Conservation (phyloP, 371 early-diverging fungal species). For the Apophysomyces ossiformis region DNA sequence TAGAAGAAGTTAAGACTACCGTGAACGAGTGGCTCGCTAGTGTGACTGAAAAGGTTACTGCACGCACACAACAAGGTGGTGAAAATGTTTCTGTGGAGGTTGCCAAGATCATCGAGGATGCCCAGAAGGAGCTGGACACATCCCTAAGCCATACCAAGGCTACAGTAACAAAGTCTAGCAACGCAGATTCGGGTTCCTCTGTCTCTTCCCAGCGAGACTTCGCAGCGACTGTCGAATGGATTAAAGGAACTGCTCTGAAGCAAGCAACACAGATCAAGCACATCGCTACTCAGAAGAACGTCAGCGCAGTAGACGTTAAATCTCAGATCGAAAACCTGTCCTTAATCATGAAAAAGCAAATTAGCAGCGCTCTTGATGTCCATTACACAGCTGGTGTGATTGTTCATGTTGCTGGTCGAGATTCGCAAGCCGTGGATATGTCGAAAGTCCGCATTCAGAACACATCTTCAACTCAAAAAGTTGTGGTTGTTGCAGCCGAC, state of each 20-base stretch:
- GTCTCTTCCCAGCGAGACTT: slow-evolving; percentile 20
- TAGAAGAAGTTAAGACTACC: slow-evolving; percentile 23
- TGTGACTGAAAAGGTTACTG: slow-evolving; percentile 23
- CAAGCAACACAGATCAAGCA: slow-evolving; percentile 33
- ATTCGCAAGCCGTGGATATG: slow-evolving; percentile 14
- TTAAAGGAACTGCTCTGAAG: slow-evolving; percentile 25
- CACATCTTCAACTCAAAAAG: not conserved
- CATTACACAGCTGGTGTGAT: slow-evolving; percentile 24
- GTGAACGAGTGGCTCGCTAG: slow-evolving; percentile 22
- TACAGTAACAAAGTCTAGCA: not conserved
- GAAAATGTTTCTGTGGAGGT: slow-evolving; percentile 21
- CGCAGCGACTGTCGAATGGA: slow-evolving; percentile 29
- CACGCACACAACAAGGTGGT: slow-evolving; percentile 27
- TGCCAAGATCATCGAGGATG: slow-evolving; percentile 31
- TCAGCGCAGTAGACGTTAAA: slow-evolving; percentile 32
- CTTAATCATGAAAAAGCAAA: slow-evolving; percentile 31
- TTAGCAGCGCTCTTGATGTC: slow-evolving; percentile 33
- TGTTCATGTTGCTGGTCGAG: not conserved
- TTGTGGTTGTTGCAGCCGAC: slow-evolving; percentile 26
- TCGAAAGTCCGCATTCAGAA: slow-evolving; percentile 14
- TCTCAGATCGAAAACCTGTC: slow-evolving; percentile 41
- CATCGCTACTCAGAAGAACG: slow-evolving; percentile 26
- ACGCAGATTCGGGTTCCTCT: not conserved
- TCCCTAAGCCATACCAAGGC: slow-evolving; percentile 25
- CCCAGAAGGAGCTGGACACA: slow-evolving; percentile 18